These are phyloP conservation scores for Gliomastix tumulicola DNA, from an alignment of 2,329 filamentous ascomycete genomes.

Conservation along the genomic window DNA sequence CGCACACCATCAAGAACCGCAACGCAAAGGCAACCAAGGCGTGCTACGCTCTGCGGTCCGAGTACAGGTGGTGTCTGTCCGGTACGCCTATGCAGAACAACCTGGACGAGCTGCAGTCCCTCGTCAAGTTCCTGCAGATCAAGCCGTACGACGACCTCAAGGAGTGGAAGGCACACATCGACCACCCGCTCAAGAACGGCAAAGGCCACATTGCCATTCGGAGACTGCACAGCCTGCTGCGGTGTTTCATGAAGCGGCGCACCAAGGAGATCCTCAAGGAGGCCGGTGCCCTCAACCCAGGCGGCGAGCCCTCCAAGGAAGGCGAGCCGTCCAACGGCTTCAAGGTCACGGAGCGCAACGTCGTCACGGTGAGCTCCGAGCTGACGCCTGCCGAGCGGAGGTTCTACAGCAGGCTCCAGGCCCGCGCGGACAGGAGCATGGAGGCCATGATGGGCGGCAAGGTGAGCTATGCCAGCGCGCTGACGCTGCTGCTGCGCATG, in stretches of 20 bases:
- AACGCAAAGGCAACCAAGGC: constrained; percentile 94
- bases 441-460: constrained; percentile 76
- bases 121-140: constrained; percentile 89
- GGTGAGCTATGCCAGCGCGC: constrained; percentile 85
- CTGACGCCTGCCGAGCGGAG: constrained; percentile 74
- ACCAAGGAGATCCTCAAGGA: constrained; percentile 95
- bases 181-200: constrained; percentile 80
- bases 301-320: constrained; percentile 52
- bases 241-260: constrained; percentile 96
- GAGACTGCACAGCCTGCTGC: constrained; percentile 75
- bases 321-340: constrained; percentile 59
- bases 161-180: constrained; percentile 89
- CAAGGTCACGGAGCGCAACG: constrained; percentile 85
- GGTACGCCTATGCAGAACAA: constrained; percentile 99
- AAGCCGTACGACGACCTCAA: constrained; percentile 81
- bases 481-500: constrained; percentile 84
- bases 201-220: constrained; percentile 84
- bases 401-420: constrained; percentile 81
- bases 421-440: constrained; percentile 78
- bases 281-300: constrained; percentile 72
- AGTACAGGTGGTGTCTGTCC: constrained; percentile 93
- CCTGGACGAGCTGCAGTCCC: constrained; percentile 87
- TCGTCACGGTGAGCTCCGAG: constrained; percentile 70
- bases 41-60: constrained; percentile 74
- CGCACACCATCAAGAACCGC: constrained; percentile 96